Evolutionary conservation across 345 rosid species (phyloP), one percentile per base, ranked within the genome.

Genomic region (Melastoma malabathricum): DNA sequence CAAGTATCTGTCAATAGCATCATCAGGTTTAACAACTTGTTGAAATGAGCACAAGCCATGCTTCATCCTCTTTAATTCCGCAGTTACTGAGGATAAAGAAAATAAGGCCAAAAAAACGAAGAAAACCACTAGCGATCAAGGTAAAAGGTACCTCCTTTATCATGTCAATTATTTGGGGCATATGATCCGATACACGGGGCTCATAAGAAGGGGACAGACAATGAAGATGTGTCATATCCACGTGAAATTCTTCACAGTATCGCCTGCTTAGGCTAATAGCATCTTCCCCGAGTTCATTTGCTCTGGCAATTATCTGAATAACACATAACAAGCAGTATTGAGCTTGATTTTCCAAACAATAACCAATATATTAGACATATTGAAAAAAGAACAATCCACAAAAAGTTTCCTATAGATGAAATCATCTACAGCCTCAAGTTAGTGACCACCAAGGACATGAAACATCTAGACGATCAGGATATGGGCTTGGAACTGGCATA

Each of bases 151-250:
- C 94, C 96, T 80, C 86, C 54, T 82, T 77, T 69, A 92, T 92
- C 80, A 92, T 69, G 65, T 87, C 75, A 17, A 87, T 67, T 55
- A 92, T 92, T 46, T 92, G 95, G 55, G 87, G 78, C 74, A 86
- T 80, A 67, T 92, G 98, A 73, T 84, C 86, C 0, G 98, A 92
- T 39, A 87, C 98, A 2, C 89, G 74, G 4, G 98, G 98, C 54
- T 92, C 83, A 25, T 74, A 74, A 51, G 88, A 82, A 57, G 98
- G 96, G 20, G 79, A 70, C 56, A 92, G 54, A 73, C 98, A 92
- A 46, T 72, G 79, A 59, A 92, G 96, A 63, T 64, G 65, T 43
- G 58, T 65, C 95, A 92, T 82, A 67, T 92, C 98, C 44, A 53
- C 67, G 56, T 67, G 72, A 64, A 92, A 92, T 61, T 92, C 96